Evolutionary conservation across 202 grass and related monocot genomes (phyloP), one percentile per base, ranked within the genome.

Genomic region (Sporobolus alterniflorus): DNA sequence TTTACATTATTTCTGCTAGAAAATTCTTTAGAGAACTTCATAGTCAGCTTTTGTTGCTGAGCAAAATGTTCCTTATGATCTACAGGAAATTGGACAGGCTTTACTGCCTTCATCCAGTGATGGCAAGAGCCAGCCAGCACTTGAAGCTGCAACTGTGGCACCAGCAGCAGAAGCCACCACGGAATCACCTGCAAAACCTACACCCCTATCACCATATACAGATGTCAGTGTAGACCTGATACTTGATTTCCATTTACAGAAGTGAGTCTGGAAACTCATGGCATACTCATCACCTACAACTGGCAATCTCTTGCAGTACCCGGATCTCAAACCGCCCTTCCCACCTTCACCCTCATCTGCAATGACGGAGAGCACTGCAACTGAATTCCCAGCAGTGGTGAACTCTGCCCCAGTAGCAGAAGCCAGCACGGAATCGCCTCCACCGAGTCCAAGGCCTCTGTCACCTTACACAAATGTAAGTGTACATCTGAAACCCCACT

Each of bases 71-170:
- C 18, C 9, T 50, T 74, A 18, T 67, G 50, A 76, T 76, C 40
- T 63, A 22, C 75, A 96, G 97, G 92, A 92, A 85, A 99, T 99
- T 15, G 97, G 93, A 24, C 92, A 96, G 78, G 91, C 97, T 86
- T 69, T 99, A 71, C 74, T 96, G 64, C 89, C 96, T 49, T 75
- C 64, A 66, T 48, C 89, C 68, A 79, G 74, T 82, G 83, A 52
- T 72, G 22, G 36, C 55, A 93, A 91, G 85, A 95, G 69, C 75
- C 85, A 93, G 74, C 90, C 90, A 73, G 78, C 85, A 65, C 56
- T 71, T 77, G 64, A 77, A 63, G 59, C 26, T 24, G 67, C 30
- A 63, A 41, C 74, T 75, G 41, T 63, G 16, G 41, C 83, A 80
- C 56, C 86, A 82, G 61, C 47, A 73, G 61, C 33, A 52, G 82